Conservation (phyloP, 495 filamentous ascomycete species). For the Xylaria palmicola region DNA sequence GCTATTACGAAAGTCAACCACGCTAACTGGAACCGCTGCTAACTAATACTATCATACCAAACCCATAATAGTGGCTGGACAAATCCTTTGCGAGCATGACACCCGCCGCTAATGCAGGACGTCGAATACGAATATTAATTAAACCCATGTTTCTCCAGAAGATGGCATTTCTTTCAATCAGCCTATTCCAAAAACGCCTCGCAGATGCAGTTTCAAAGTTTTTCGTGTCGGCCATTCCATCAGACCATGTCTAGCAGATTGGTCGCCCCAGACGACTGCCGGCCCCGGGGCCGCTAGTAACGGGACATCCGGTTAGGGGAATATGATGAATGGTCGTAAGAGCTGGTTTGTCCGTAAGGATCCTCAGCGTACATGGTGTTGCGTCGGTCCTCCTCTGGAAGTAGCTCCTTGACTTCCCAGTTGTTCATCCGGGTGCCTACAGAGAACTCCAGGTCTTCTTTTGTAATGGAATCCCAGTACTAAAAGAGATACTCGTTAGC, state of each 20-base stretch:
- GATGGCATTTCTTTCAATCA: not conserved
- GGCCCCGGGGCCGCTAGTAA: constrained; percentile 26
- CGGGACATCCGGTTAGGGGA: constrained; percentile 40
- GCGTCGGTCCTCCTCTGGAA: constrained; percentile 85
- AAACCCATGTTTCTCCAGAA: not conserved
- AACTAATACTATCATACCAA: not conserved
- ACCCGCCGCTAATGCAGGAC: not conserved
- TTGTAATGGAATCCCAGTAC: constrained; percentile 99
- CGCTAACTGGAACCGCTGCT: not conserved
- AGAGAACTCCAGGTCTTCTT: constrained; percentile 96
- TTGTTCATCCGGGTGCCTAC: constrained; percentile 93
- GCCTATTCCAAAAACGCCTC: constrained; percentile 15
- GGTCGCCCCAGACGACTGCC: not conserved
- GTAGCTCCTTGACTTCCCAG: constrained; percentile 96
- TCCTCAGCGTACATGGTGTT: constrained; percentile 74
- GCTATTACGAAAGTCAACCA: constrained; percentile 4
- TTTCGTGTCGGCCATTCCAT: not conserved
- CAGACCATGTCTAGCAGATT: not conserved
- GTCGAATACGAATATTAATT: constrained; percentile 8
- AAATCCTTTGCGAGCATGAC: not conserved
- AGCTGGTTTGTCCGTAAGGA: constrained; percentile 43
- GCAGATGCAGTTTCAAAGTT: constrained; percentile 5
- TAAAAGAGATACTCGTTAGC: constrained; percentile 37
- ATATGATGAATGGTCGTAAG: constrained; percentile 44
- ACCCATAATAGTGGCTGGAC: not conserved